Conservation (phyloP, 2,329 filamentous ascomycete species). For the Orbilia ellipsospora region DNA sequence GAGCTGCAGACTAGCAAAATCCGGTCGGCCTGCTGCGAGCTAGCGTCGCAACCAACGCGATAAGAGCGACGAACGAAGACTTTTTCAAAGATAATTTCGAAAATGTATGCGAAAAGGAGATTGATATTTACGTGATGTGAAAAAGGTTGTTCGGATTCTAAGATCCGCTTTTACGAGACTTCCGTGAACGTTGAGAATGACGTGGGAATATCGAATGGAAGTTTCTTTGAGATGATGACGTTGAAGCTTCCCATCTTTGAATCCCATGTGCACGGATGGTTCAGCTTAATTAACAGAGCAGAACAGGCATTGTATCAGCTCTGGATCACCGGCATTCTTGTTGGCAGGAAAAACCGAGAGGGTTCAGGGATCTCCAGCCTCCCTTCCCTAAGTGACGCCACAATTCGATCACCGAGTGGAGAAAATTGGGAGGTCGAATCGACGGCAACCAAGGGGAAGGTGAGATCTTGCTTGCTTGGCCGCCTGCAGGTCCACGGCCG, state of each 20-base stretch:
- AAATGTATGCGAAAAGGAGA: too few species aligned
- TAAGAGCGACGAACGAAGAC: too few species aligned
- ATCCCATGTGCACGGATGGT: too few species aligned
- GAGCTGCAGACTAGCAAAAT: background rate
- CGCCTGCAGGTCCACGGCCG: constrained; percentile 41
- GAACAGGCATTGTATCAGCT: background rate
- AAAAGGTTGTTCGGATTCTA: background rate
- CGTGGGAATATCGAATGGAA: constrained; percentile 25
- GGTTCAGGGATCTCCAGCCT: constrained; percentile 20
- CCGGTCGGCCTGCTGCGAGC: background rate
- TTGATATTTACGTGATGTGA: too few species aligned
- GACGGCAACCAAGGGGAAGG: constrained; percentile 23
- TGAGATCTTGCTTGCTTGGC: constrained; percentile 22
- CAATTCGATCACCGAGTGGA: constrained; percentile 52
- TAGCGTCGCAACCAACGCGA: background rate
- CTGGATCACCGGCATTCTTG: background rate
- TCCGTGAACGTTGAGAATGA: constrained; percentile 13
- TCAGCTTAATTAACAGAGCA: too few species aligned
- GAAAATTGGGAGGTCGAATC: constrained; percentile 14
- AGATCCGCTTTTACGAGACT: background rate
- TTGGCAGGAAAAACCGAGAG: constrained; percentile 38
- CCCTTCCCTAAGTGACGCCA: constrained; percentile 44
- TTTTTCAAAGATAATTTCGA: too few species aligned
- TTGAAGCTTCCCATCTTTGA: background rate
- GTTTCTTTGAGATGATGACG: background rate